A percentile compares a stretch with the other conserved stretches of the same genome.
phyloP scores from a whole-genome alignment of 2,329 filamentous ascomycete species.

The Claviceps digitariae region DNA sequence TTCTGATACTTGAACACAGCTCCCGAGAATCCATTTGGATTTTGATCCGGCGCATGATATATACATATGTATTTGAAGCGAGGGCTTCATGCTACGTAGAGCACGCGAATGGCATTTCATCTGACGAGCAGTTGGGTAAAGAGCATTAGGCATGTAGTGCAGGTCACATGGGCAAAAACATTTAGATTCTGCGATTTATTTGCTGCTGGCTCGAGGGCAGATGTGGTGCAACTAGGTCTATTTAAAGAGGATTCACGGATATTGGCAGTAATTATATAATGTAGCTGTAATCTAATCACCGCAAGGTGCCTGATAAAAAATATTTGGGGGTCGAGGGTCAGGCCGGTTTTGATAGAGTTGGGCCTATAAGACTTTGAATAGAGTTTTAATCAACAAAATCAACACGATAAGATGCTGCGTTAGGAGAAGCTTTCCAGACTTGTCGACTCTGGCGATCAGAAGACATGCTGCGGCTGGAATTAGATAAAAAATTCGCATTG shows the following conservation, averaged over 20 bases:
- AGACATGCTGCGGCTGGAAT: neutral
- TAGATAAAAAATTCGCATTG: neutral
- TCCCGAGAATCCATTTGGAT: slow-evolving; percentile 41
- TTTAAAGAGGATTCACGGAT: neutral
- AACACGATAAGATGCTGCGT: neutral
- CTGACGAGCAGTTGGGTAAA: neutral
- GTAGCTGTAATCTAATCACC: neutral
- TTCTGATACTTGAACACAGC: slow-evolving; percentile 18
- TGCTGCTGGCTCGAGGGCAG: neutral
- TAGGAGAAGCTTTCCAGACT: neutral
- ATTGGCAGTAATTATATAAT: neutral
- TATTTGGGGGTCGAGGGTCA: neutral
- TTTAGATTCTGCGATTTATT: neutral
- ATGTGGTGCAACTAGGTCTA: neutral
- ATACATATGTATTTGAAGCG: no score
- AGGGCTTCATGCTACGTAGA: neutral
- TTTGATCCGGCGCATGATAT: slow-evolving; percentile 16
- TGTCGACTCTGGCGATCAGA: neutral
- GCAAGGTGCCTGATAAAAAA: neutral
- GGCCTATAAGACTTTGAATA: neutral
- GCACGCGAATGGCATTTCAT: neutral
- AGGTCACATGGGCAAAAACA: neutral
- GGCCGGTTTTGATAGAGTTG: neutral
- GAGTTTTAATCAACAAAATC: neutral
- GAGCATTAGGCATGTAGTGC: neutral